A percentile compares a stretch with the other conserved stretches of the same genome.
Evolutionary conservation across 106 monocot species (phyloP).

Genomic region (Dendrobium huoshanense): DNA sequence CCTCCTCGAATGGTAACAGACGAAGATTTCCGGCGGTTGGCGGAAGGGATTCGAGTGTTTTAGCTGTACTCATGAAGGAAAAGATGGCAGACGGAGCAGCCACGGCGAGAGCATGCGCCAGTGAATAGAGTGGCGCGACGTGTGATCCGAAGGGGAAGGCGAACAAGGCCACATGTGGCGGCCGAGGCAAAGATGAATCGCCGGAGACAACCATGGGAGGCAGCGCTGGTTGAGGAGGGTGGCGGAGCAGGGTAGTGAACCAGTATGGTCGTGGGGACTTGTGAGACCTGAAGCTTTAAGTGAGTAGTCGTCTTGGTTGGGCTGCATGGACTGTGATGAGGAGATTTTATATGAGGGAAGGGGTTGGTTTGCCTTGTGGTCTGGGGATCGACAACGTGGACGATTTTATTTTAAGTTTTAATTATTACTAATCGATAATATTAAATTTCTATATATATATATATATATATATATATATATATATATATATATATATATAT

Average conservation of each 20-base stretch:
- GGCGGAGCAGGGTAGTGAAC: not conserved
- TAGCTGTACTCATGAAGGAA: conserved; percentile 33
- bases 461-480: too few species aligned
- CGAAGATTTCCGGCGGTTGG: conserved; percentile 17
- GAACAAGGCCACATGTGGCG: conserved; percentile 32
- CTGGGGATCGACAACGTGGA: too few species aligned
- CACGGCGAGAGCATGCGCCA: conserved; percentile 29
- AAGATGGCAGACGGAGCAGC: conserved; percentile 18
- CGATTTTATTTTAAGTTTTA: too few species aligned
- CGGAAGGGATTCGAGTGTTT: conserved; percentile 14
- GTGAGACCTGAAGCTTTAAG: too few species aligned
- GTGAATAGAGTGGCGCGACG: conserved; percentile 21
- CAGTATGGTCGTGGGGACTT: not conserved
- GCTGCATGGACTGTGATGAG: too few species aligned
- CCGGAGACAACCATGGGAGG: not conserved
- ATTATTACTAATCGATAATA: too few species aligned
- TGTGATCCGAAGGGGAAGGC: conserved; percentile 58
- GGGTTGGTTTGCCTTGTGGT: too few species aligned
- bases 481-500: too few species aligned
- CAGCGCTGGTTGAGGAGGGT: not conserved
- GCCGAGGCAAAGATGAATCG: not conserved
- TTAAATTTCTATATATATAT: too few species aligned
- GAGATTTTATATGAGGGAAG: too few species aligned
- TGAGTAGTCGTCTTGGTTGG: too few species aligned
- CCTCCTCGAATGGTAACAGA: conserved; percentile 22